Conservation (phyloP, 225 moss, liverwort and hornwort species). For the Neckera pumila region DNA sequence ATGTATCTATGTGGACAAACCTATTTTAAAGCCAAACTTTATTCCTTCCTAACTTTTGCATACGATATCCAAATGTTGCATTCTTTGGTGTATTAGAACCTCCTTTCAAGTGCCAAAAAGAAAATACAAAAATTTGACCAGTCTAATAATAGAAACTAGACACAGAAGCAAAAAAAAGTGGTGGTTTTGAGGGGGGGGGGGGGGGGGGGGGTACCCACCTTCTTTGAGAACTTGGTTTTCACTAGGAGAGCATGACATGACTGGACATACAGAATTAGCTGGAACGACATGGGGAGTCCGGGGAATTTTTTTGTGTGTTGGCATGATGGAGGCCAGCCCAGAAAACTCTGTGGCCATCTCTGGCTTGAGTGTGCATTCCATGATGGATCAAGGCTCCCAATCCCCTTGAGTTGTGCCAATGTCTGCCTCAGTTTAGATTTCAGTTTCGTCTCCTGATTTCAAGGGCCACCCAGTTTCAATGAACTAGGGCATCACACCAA, state of each 20-base stretch:
- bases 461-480: not conserved
- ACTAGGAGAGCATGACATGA: not conserved
- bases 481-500: not conserved
- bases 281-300: rapidly evolving
- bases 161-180: not conserved
- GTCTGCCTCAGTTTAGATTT: conserved; percentile 22
- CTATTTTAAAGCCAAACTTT: not conserved
- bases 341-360: not conserved
- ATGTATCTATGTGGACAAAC: rapidly evolving
- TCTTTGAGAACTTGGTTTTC: not conserved
- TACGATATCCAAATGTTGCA: rapidly evolving
- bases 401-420: not conserved
- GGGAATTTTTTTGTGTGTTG: not conserved
- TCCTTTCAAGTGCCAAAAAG: not conserved
- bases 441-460: not conserved
- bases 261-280: not conserved
- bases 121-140: not conserved
- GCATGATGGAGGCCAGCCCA: not conserved
- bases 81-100: not conserved
- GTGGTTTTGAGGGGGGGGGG: too few relatives aligned
- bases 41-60: not conserved
- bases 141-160: not conserved
- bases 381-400: not conserved
- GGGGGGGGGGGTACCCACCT: too few relatives aligned
- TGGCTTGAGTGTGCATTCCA: not conserved